A percentile compares a stretch with the other conserved stretches of the same genome.
These are phyloP conservation scores for Lathyrus oleraceus DNA, from an alignment of 306 rosid species.

Conservation along the genomic window DNA sequence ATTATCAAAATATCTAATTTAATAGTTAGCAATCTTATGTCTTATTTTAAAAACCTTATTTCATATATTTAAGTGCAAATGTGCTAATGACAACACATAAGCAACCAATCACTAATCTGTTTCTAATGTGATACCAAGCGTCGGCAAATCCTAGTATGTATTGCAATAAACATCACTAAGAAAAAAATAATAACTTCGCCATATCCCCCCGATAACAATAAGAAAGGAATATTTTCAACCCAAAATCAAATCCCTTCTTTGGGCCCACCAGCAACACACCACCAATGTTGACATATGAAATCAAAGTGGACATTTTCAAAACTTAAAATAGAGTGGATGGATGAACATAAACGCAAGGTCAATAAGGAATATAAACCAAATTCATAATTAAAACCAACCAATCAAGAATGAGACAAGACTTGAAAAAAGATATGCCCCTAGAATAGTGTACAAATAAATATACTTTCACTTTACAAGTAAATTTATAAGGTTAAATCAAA, in stretches of 20 bases:
- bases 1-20: no score
- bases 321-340: constrained; percentile 39
- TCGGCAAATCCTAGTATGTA: constrained; percentile 41
- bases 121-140: constrained; percentile 28
- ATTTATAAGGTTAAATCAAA: no score
- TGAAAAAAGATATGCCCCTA: no score
- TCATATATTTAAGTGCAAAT: constrained; percentile 4
- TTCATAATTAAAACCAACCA: constrained; percentile 45
- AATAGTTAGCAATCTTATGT: no score
- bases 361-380: constrained; percentile 48
- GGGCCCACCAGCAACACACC: constrained; percentile 43
- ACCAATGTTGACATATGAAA: constrained; percentile 25
- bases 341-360: constrained; percentile 50
- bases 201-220: no score
- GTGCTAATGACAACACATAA: constrained; percentile 29
- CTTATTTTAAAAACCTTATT: no score
- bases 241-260: constrained; percentile 16
- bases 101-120: background rate
- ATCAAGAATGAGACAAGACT: no score
- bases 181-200: no score
- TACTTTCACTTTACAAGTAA: no score
- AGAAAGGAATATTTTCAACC: background rate
- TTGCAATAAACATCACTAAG: background rate
- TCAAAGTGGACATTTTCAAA: background rate
- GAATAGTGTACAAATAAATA: no score